Evolutionary conservation across 768 basidiomycete genomes (phyloP), one percentile per base, ranked within the genome.

Genomic region (Xerocomellus dryophilus): DNA sequence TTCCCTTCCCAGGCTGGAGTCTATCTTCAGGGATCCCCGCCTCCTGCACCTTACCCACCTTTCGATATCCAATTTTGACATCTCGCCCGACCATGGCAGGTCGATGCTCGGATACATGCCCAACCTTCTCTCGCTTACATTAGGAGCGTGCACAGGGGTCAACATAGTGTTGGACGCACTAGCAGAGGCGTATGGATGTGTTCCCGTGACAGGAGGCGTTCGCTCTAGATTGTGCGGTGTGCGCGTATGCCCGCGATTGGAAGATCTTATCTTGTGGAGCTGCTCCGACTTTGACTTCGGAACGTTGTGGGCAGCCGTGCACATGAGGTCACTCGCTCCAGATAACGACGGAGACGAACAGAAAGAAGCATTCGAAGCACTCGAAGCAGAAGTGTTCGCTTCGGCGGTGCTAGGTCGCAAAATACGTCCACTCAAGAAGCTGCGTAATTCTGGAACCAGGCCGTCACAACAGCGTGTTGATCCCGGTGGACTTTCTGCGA

Each of bases 21-120:
- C 70, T 35, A 70, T 84, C 52, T 81, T 83, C 62, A 77, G 77
- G 49, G 81, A 84, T 65, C 81, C 82, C 7, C 80, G 81, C 46
- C 74, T 83, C 27, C 76, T 72, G 4, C 61, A 70, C 50, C 70
- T 84, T 35, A 79, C 79, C 29, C 74, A 79, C 56, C 75, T 84
- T 53, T 77, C 78, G 17, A 60, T 85, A 43, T 75, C 78, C 38
- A 71, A 74, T 46, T 79, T 79, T 63, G 67, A 70, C 43, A 71
- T 83, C 54, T 66, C 70, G 10, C 46, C 64, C 5, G 76, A 74
- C 42, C 64, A 73, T 20, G 72, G 71, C 55, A 70, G 63, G 47
- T 66, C 76, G 36, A 71, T 82, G 66, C 70, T 83, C 14, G 75
- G 77, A 7, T 83, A 83, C 67, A 75, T 79, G 68, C 81, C 80